A percentile compares a stretch with the other conserved stretches of the same genome.
These are phyloP conservation scores for Cutaneotrichosporon cutaneum DNA, from an alignment of 1,284 basidiomycete species.

Conservation along the genomic window DNA sequence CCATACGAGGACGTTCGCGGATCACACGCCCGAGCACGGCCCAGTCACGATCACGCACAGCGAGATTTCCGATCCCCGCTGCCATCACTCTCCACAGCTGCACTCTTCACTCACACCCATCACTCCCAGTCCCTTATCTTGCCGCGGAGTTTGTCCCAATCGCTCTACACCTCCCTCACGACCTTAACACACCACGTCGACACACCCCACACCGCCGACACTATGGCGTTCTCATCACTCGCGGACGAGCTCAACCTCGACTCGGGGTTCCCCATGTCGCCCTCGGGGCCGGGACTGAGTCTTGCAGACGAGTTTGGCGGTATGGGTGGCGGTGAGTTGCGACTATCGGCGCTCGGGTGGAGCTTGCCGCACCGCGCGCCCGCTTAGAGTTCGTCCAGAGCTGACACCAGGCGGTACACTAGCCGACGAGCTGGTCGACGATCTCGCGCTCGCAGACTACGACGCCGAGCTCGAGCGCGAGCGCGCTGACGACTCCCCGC, in stretches of 20 bases:
- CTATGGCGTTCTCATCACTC: constrained; percentile 22
- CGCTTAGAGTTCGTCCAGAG: too few species aligned
- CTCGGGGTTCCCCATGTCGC: background rate
- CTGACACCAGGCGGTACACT: constrained; percentile 1
- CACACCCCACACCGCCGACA: too few species aligned
- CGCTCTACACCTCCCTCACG: too few species aligned
- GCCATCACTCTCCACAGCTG: too few species aligned
- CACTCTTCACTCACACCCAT: too few species aligned
- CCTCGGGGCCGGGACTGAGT: background rate
- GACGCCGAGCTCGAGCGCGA: constrained; percentile 5
- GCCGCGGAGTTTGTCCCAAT: too few species aligned
- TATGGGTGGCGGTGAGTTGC: constrained; percentile 7
- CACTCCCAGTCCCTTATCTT: too few species aligned
- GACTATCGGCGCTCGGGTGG: background rate
- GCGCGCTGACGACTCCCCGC: background rate
- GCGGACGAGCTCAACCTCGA: constrained; percentile 26
- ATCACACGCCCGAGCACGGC: too few species aligned
- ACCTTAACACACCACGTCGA: background rate
- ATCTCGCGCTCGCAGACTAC: constrained; percentile 8
- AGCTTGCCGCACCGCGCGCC: background rate
- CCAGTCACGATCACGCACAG: too few species aligned
- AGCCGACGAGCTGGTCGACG: constrained; percentile 11
- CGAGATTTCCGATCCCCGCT: too few species aligned
- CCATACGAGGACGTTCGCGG: too few species aligned
- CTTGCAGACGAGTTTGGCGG: constrained; percentile 10